Base-by-base conservation (phyloP, 192 early-diverging fungal species). In the Entomortierella parvispora region DNA sequence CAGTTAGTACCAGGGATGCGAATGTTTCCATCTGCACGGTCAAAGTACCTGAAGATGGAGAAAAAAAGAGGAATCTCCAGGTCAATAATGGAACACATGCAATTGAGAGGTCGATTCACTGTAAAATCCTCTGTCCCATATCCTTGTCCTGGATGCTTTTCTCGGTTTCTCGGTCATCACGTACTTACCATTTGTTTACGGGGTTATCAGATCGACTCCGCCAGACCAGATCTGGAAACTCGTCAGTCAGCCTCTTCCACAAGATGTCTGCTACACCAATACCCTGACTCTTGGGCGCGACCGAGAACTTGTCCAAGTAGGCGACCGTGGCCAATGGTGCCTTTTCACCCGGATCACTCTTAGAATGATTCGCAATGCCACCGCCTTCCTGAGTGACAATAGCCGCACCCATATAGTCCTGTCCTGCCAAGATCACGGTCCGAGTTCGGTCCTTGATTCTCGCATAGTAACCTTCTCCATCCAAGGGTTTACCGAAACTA, bases 271-370 rank as follows among this genome's bases (percentile, higher is more conserved):
- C 95, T 48, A 96, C 87, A 0, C 97, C 97, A 23, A 93, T 93
- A 11, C 97, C 97, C 81, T 98, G 97, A 53, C 83, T 87, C 22
- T 84, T 85, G 1, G 95, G 97, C 2, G 88, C 84, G 17, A 97
- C 93, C 0, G 93, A 93, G 81, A 97, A 96, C 66, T 98, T 98
- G 84, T 98, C 97, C 23, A 98, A 77, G 62, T 98, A 98, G 23
- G 80, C 59, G 12, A 68, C 56, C 52, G 43, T 77, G 6, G 65
- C 60, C 51, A 77, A 58, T 2, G 14, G 11, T 43, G 28, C 44
- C n/a, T 20, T 9, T 10, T 23, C n/a, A 15, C 52, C 54, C 25
- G 43, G 58, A 50, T 49, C 17, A 28, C 49, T 18, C 51, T 31
- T 20, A 52, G 20, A 6, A 37, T 5, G 7, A 40, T 5, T 12